Base-by-base conservation (phyloP, 257 asterid genomes). In the Petunia secreta region DNA sequence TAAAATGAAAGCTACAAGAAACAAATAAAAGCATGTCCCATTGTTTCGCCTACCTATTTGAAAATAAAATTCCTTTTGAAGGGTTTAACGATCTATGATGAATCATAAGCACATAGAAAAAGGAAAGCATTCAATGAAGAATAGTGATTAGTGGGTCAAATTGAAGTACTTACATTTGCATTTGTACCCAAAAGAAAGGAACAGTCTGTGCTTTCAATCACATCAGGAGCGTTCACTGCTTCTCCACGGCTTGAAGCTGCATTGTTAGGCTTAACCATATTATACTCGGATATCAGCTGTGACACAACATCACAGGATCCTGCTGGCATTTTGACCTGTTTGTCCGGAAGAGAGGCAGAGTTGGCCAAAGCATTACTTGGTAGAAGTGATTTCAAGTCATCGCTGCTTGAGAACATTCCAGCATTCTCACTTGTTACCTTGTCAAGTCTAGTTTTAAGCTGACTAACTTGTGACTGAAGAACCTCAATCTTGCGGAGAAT, bases 241-340 rank as follows among this genome's bases (percentile, higher is more conserved):
- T 78, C 79, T 76, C 80, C 84, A 53, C 81, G 88, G 79, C 85
- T 85, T 73, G 89, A 80, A 41, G 52, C 82, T 85, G 89, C 88
- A 87, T 82, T 73, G 84, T 84, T 87, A 79, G 89, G 89, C 81
- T 81, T 78, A 76, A 75, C 79, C 80, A 41, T 60, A 16, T 81
- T 85, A 78, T 83, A 84, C 84, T 84, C 88, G 1, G 89, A 74
- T 44, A 85, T 83, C 79, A 85, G 89, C 87, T 88, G 92, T 67
- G 96, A 89, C 65, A 91, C 86, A 77, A 83, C 82, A 81, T 68
- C 69, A 75, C 79, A 82, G 63, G 88, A 84, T 86, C 85, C 91
- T 37, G 71, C 85, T 7, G 82, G 84, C 84, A 81, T 83, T 83
- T 81, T 85, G 40, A 84, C 89, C 86, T 84, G 92, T 46, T 81